Evolutionary conservation across 108 stramenopile species (phyloP).

Genomic region (Cylindrotheca fusiformis): DNA sequence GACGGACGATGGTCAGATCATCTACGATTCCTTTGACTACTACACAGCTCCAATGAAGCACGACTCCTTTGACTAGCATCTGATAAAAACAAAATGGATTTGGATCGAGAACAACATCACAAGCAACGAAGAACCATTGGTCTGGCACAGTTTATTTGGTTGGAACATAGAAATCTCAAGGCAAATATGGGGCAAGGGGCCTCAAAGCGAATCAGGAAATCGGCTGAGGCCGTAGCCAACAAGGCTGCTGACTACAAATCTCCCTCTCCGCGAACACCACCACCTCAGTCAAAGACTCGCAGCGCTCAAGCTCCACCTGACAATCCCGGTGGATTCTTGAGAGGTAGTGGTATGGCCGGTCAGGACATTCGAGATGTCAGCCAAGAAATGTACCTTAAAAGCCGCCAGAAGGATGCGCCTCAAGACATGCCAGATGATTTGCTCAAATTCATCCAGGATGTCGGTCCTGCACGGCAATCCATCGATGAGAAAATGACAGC

Average conservation of each 20-base stretch:
- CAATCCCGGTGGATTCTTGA: slow-evolving; percentile 29
- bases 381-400: slow-evolving; percentile 30
- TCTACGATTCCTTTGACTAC: too few species aligned
- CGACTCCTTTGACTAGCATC: too few species aligned
- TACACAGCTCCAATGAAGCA: too few species aligned
- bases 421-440: slow-evolving; percentile 43
- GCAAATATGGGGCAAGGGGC: slow-evolving; percentile 30
- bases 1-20: too few species aligned
- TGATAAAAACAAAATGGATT: too few species aligned
- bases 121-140: too few species aligned
- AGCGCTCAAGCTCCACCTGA: neutral
- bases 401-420: slow-evolving; percentile 10
- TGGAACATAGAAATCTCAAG: too few species aligned
- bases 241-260: neutral
- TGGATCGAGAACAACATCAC: too few species aligned
- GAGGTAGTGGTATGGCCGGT: slow-evolving; percentile 22
- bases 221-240: slow-evolving; percentile 13
- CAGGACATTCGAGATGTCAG: slow-evolving; percentile 30
- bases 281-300: slow-evolving; percentile 1
- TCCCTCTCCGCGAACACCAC: slow-evolving; percentile 3
- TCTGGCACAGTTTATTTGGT: too few species aligned
- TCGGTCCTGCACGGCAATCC: slow-evolving; percentile 26
- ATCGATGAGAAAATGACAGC: slow-evolving; percentile 30
- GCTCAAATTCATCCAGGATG: slow-evolving; percentile 38
- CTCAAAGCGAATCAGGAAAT: slow-evolving; percentile 25